These are phyloP conservation scores for Dryas octopetala DNA, from an alignment of 306 rosid species.

Conservation along the genomic window DNA sequence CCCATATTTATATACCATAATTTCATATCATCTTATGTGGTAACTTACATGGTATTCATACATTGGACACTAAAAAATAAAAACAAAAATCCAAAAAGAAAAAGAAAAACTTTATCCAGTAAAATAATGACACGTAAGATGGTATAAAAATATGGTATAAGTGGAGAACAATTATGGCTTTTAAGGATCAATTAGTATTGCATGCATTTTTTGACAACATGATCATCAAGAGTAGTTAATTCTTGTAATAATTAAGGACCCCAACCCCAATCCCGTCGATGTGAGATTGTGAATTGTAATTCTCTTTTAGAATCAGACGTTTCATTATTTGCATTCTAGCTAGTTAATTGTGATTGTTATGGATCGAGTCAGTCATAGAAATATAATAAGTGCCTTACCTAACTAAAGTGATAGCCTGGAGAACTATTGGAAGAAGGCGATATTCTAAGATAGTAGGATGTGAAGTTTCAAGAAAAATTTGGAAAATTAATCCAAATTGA, in stretches of 20 bases:
- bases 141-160: no score
- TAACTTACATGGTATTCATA: no score
- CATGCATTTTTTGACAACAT: neutral
- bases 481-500: no score
- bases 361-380: no score
- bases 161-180: neutral
- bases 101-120: no score
- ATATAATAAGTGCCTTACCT: neutral
- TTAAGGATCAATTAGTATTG: slow-evolving; percentile 1
- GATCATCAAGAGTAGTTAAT: neutral
- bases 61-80: no score
- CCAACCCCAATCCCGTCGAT: neutral
- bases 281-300: neutral
- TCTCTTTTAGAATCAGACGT: neutral
- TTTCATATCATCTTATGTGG: no score
- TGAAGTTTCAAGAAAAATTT: neutral
- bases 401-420: neutral
- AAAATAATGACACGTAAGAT: no score
- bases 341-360: neutral
- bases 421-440: neutral
- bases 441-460: neutral
- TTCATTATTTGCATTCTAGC: neutral
- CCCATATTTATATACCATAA: no score
- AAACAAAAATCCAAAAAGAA: no score
- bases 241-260: neutral